Percentiles rank a stretch among this genome's conserved stretches.
phyloP scores from a whole-genome alignment of 1,284 basidiomycete genomes.

The Moniliophthora roreri region DNA sequence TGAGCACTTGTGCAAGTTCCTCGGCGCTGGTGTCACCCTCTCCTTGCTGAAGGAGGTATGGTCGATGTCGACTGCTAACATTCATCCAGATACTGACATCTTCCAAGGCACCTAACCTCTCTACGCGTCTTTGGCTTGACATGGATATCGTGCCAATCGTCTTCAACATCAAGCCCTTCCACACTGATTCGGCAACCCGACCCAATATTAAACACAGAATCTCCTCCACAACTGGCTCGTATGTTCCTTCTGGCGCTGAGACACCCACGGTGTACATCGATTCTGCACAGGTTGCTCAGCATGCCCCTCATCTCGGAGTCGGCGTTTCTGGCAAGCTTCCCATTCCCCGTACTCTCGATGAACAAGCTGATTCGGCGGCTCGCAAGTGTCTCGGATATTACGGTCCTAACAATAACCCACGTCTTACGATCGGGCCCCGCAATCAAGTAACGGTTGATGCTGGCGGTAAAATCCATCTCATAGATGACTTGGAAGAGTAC shows the following conservation, averaged over 20 bases:
- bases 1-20: constrained; percentile 80
- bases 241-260: constrained; percentile 69
- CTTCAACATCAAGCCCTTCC: constrained; percentile 80
- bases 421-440: constrained; percentile 72
- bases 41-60: constrained; percentile 41
- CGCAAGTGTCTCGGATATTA: constrained; percentile 81
- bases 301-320: constrained; percentile 40
- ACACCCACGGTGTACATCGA: constrained; percentile 67
- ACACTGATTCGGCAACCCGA: constrained; percentile 71
- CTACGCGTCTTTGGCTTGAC: constrained; percentile 76
- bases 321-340: constrained; percentile 59
- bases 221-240: constrained; percentile 72
- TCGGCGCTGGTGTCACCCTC: constrained; percentile 54
- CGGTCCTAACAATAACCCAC: constrained; percentile 78
- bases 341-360: constrained; percentile 73
- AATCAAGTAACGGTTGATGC: constrained; percentile 82
- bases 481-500: constrained; percentile 76
- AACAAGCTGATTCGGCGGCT: constrained; percentile 81
- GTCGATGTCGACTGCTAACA: constrained; percentile 4
- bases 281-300: constrained; percentile 20
- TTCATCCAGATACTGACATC: constrained; percentile 17
- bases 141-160: constrained; percentile 77
- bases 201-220: constrained; percentile 78
- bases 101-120: constrained; percentile 65
- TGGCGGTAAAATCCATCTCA: constrained; percentile 74